Evolutionary conservation across 1,139 yeast genomes (phyloP).

Genomic region (Blastobotrys raffinosifermentans): DNA sequence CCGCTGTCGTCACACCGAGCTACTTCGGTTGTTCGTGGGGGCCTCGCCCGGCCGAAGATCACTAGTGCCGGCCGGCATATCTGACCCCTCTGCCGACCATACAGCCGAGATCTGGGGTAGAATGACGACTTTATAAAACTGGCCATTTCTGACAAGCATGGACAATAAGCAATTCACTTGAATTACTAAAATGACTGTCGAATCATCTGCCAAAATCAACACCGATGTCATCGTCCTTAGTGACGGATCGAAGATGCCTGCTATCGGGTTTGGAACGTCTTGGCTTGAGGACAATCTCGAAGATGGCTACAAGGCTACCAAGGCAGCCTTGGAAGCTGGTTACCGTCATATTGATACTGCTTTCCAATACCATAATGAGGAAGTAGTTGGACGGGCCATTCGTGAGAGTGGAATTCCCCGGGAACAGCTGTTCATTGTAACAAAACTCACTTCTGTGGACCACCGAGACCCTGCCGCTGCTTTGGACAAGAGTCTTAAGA

Average conservation of each 20-base stretch:
- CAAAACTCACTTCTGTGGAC: conserved; percentile 43
- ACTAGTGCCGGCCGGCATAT: too few relatives aligned
- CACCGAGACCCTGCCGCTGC: conserved; percentile 54
- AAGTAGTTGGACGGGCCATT: conserved; percentile 55
- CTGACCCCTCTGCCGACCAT: too few relatives aligned
- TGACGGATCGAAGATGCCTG: conserved; percentile 57
- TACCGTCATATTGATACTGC: conserved; percentile 60
- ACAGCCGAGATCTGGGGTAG: too few relatives aligned
- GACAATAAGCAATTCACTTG: too few relatives aligned
- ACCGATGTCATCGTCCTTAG: conserved; percentile 5
- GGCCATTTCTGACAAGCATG: too few relatives aligned
- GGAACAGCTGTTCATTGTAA: conserved; percentile 48
- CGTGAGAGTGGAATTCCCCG: conserved; percentile 44
- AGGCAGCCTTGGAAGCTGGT: conserved; percentile 50
- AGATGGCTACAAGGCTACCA: conserved; percentile 53
- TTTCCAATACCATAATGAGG: conserved; percentile 57
- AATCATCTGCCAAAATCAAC: conserved; percentile 4
- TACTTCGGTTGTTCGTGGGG: too few relatives aligned
- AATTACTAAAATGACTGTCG: too few relatives aligned
- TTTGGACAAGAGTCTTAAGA: conserved; percentile 54
- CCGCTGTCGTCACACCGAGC: too few relatives aligned
- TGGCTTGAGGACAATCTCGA: conserved; percentile 49
- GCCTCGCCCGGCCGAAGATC: too few relatives aligned
- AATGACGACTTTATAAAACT: too few relatives aligned
- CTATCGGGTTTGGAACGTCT: conserved; percentile 72